phyloP scores from a whole-genome alignment of 306 rosid species.

The Malus sylvestris region DNA sequence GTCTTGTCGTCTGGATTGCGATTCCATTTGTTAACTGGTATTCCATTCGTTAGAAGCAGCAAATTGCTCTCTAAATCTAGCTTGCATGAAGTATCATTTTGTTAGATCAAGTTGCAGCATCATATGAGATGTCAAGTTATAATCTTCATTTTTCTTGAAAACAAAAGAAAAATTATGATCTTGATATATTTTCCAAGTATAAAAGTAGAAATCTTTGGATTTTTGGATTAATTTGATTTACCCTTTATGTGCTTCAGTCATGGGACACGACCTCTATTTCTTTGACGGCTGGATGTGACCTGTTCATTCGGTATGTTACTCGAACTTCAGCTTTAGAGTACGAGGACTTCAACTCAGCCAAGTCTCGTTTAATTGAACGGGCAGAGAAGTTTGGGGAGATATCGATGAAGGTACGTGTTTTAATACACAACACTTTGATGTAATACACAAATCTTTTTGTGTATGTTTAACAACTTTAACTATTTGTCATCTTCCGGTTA shows the following conservation, averaged over 20 bases:
- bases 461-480: not conserved
- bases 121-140: not conserved
- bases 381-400: constrained; percentile 96
- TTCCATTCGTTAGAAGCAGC: no score
- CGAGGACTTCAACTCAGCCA: constrained; percentile 85
- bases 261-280: constrained; percentile 92
- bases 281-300: constrained; percentile 86
- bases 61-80: not conserved
- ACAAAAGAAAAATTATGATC: not conserved
- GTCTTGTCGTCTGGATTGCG: no score
- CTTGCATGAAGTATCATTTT: not conserved
- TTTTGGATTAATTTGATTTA: not conserved
- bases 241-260: constrained; percentile 34
- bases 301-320: constrained; percentile 85
- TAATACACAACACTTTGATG: not conserved
- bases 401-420: constrained; percentile 56
- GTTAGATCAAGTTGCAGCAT: not conserved
- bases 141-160: not conserved
- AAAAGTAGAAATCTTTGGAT: not conserved
- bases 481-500: not conserved
- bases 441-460: not conserved
- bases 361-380: constrained; percentile 87
- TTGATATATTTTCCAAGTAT: not conserved
- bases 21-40: no score
- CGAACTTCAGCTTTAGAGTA: constrained; percentile 87